Evolutionary conservation across 768 basidiomycete species (phyloP), one percentile per base, ranked within the genome.

Genomic region (Agrocybe pediades): DNA sequence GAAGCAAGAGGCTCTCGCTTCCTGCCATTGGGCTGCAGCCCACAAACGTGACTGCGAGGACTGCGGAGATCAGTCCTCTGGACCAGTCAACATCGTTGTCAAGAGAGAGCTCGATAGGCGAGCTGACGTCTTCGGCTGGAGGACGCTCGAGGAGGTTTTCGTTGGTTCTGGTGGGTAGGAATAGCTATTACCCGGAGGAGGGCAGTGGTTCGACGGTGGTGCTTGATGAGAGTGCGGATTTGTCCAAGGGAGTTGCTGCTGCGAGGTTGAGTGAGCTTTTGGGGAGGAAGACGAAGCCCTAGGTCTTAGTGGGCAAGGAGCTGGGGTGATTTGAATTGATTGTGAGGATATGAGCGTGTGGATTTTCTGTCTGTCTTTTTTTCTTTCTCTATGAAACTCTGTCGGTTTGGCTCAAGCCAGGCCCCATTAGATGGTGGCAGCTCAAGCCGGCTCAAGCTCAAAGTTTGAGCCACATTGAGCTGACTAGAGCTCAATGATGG

Each of bases 1-100:
- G 83, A 61, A 75, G 74, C 62, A 88, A 89, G 64, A 80, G 88
- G 33, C 90, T 90, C 62, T 91, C 90, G 45, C 55, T 88, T 46
- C 88, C 90, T 42, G 87, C 87, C n/a, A 75, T 92, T 30, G 88
- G 86, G 30, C 58, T 92, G 66, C 88, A 91, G 58, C 84, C 84
- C 25, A 83, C 84, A 25, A 83, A 80, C 16, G 88, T 92, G 13
- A 87, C 84, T 24, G 81, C 86, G 19, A 78, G 82, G 17, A 80
- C 82, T 33, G 70, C 65, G 4, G 56, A 60, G 42, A 58, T 64
- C 43, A 69, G 68, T 13, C 72, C 54, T 1, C 62, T 63, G 24
- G 65, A 56, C 24, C 21, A n/a, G n/a, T n/a, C 45, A 30, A 26
- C 49, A n/a, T 15, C 54, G 26, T n/a, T 56, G 3, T 58, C 60